phyloP scores from a whole-genome alignment of 306 rosid genomes.

The Acacia confusa region DNA sequence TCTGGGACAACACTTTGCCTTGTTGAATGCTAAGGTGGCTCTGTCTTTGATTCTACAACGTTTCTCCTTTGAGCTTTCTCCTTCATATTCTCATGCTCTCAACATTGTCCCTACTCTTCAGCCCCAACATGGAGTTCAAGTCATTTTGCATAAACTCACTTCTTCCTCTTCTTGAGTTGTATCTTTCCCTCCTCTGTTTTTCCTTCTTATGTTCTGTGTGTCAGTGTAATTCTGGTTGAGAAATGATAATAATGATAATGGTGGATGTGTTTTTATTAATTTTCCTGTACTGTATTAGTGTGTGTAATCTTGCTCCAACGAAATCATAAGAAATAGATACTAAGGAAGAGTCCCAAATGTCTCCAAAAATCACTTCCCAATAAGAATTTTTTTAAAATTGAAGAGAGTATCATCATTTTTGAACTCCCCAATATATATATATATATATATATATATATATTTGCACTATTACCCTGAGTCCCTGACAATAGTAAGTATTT shows the following conservation, averaged over 20 bases:
- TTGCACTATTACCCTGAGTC: too few species aligned
- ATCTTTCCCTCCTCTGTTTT: not conserved
- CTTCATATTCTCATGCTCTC: slow-evolving; percentile 43
- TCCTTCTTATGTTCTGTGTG: not conserved
- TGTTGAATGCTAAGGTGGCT: slow-evolving; percentile 45
- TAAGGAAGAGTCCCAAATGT: not conserved
- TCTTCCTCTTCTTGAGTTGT: too few species aligned
- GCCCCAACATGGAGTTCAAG: slow-evolving; percentile 44
- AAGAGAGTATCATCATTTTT: too few species aligned
- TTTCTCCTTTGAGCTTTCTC: slow-evolving; percentile 52
- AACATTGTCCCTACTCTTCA: not conserved
- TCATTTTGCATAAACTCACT: not conserved
- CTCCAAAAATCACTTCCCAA: not conserved
- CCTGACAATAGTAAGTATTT: too few species aligned
- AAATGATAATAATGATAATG: not conserved
- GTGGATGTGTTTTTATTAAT: not conserved
- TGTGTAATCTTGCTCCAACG: not conserved
- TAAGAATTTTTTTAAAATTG: too few species aligned
- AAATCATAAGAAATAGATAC: not conserved
- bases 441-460: too few species aligned
- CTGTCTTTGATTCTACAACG: slow-evolving; percentile 43
- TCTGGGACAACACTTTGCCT: slow-evolving; percentile 42
- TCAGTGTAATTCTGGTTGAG: not conserved
- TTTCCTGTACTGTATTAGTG: not conserved
- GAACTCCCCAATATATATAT: too few species aligned